These are phyloP conservation scores for Sistotremastrum suecicum DNA, from an alignment of 768 basidiomycete genomes.

Conservation along the genomic window DNA sequence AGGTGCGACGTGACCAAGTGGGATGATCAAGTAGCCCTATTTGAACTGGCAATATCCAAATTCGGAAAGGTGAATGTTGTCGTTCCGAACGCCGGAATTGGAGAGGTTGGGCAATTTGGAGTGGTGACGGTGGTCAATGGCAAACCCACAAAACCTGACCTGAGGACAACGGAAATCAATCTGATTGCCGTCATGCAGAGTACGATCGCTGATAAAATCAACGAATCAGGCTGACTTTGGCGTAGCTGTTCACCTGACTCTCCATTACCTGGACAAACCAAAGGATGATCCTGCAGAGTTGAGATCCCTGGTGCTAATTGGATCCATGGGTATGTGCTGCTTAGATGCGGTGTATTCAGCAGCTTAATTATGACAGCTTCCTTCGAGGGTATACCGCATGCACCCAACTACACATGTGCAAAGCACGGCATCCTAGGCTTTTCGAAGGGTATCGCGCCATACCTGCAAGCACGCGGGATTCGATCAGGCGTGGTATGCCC, in stretches of 20 bases:
- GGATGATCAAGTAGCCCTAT: conserved; percentile 39
- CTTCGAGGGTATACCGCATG: conserved; percentile 30
- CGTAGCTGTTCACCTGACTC: conserved; percentile 34
- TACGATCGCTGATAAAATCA: conserved; percentile 11
- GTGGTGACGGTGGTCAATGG: conserved; percentile 5
- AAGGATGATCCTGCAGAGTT: conserved; percentile 21
- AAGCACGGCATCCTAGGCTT: conserved; percentile 42
- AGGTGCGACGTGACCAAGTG: conserved; percentile 38
- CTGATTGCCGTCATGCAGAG: conserved; percentile 33
- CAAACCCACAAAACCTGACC: conserved; percentile 6
- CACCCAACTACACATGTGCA: conserved; percentile 32
- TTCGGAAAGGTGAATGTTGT: conserved; percentile 42
- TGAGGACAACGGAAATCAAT: conserved; percentile 36
- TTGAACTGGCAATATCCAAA: conserved; percentile 30
- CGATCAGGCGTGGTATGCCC: conserved; percentile 35
- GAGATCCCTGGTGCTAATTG: conserved; percentile 37
- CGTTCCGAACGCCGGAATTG: conserved; percentile 36
- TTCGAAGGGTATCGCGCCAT: conserved; percentile 31
- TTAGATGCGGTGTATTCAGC: not conserved
- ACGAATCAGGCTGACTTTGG: not conserved
- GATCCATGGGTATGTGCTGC: conserved; percentile 32
- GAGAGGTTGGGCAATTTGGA: not conserved
- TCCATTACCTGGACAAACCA: conserved; percentile 32
- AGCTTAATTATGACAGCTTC: conserved; percentile 24
- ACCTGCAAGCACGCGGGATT: conserved; percentile 23